Percentiles rank a stretch among this genome's conserved stretches.
Conservation (phyloP, 1,284 basidiomycete genomes). For the Leccinum pachyderme region DNA sequence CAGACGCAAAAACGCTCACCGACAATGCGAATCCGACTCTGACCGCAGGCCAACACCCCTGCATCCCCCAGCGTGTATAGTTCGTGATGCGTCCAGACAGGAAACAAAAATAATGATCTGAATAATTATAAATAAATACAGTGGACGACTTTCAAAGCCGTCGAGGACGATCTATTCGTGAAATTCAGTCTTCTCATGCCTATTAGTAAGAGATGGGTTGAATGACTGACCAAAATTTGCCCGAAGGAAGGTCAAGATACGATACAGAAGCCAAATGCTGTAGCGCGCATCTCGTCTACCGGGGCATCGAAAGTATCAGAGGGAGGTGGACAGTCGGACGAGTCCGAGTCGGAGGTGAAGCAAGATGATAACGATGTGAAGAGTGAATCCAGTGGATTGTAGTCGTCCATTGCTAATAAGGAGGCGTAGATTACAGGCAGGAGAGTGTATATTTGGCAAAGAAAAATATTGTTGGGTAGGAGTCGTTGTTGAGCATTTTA, state of each 20-base stretch:
- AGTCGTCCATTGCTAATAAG: constrained; percentile 13
- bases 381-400: background rate
- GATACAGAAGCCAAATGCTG: constrained; percentile 3
- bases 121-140: constrained; percentile 13
- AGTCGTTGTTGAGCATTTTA: background rate
- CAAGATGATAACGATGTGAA: background rate
- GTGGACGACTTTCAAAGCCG: constrained; percentile 5
- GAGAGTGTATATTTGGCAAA: background rate
- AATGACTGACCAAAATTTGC: background rate
- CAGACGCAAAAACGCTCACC: constrained; percentile 27
- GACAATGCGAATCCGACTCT: constrained; percentile 14
- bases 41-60: background rate
- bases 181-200: constrained; percentile 4
- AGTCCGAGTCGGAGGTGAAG: background rate
- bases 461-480: background rate
- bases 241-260: constrained; percentile 3
- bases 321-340: background rate
- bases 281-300: background rate
- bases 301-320: constrained; percentile 3
- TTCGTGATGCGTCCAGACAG: background rate
- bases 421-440: background rate
- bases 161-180: constrained; percentile 4
- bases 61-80: background rate
- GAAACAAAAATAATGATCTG: constrained; percentile 4
- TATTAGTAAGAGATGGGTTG: background rate